Base-by-base conservation (phyloP, 371 early-diverging fungal species). In the Zychaea mexicana region DNA sequence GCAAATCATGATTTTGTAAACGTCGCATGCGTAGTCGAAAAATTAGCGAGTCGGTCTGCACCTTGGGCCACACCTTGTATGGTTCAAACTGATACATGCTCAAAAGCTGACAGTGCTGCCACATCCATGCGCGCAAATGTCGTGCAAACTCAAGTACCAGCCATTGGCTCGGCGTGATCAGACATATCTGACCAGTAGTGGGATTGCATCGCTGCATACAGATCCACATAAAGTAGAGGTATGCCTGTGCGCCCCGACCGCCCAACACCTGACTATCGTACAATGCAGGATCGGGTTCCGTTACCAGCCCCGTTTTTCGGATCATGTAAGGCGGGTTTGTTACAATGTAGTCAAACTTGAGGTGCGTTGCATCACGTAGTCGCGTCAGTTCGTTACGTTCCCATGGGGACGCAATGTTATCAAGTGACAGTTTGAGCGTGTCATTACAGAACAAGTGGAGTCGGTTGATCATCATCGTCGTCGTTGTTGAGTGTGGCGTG, bases 251-350 rank as follows among this genome's bases (percentile, higher is more conserved):
- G 1, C 78, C 75, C 60, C 71, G 70, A 13, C 85, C 79, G 0
- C 83, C 85, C 3, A 88, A 49, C 9, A 77, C 72, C 3, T 60
- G 54, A 58, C 76, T 76, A 61, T 88, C 86, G 45, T 84, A 88
- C 2, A 88, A 65, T 2, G 70, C 68, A 5, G 82, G 73, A 49
- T 88, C 88, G 1, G 88, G 84, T 9, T 76, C 79, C 9, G 85
- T 76, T 9, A 86, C 79, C 5, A 81, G 83, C 0, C 88, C 88
- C 0, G 86, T 88, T 39, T 85, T 86, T 22, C 88, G 70, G 17
- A 86, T 88, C 85, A 86, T 85, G 59, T 88, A 88, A 6, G 88
- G 88, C n/a, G 88, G 88, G 60, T 88, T 88, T 26, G 87, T 85
- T 21, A 87, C 87, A 46, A 87, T 83, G 59, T 71, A 88, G 57